Evolutionary conservation across 257 asterid genomes (phyloP).

Genomic region (Datura wrightii): DNA sequence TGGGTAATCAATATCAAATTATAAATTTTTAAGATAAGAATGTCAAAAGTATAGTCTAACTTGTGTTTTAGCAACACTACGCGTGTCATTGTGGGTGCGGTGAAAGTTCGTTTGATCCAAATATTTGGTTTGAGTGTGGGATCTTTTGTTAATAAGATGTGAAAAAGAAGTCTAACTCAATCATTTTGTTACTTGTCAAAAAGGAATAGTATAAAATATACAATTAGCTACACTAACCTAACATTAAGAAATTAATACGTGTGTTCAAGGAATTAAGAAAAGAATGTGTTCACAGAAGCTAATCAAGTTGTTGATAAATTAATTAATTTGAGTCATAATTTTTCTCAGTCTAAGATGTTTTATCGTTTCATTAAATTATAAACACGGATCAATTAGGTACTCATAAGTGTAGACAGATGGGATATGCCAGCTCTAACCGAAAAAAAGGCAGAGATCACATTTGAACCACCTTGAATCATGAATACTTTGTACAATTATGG

Average conservation of each 20-base stretch:
- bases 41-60: neutral
- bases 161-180: neutral
- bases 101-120: neutral
- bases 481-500: no score
- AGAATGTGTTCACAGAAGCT: neutral
- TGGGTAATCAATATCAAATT: neutral
- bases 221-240: neutral
- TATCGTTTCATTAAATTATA: neutral
- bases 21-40: neutral
- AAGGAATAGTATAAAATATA: no score
- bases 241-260: neutral
- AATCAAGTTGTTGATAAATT: neutral
- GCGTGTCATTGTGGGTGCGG: neutral
- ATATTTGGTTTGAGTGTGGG: no score
- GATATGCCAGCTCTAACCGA: no score
- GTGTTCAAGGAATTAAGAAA: no score
- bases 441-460: no score
- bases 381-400: no score
- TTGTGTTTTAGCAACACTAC: no score
- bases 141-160: neutral
- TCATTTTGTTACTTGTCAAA: neutral
- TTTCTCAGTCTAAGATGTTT: neutral
- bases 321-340: neutral
- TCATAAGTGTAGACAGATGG: no score
- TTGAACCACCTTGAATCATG: no score